Percentiles rank a stretch among this genome's conserved stretches.
Conservation (phyloP, 83 land plant genomes). For the Larix sibirica region DNA sequence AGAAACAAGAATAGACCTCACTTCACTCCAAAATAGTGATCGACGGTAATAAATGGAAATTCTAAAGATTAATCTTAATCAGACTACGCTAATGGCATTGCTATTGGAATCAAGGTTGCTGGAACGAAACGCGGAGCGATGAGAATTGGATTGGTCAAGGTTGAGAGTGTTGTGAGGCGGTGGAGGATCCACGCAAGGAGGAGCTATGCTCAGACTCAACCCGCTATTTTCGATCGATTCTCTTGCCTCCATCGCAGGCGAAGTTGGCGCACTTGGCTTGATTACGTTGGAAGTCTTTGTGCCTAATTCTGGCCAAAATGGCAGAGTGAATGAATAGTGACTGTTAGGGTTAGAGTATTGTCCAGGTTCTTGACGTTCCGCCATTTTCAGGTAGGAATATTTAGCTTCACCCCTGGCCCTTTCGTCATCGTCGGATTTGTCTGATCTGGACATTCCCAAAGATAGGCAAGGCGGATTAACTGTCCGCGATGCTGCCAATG, state of each 20-base stretch:
- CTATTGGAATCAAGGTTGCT: neutral
- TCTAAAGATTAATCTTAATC: neutral
- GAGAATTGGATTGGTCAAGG: neutral
- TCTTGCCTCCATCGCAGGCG: neutral
- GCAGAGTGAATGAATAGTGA: neutral
- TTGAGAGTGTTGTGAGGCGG: no score
- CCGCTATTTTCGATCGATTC: neutral
- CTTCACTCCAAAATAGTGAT: no score
- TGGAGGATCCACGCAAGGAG: constrained; percentile 5
- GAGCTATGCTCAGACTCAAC: constrained; percentile 12
- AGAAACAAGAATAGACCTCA: neutral
- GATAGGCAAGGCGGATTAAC: neutral
- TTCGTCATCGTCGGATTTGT: neutral
- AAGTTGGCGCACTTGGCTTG: neutral
- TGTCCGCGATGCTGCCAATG: neutral
- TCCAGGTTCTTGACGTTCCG: neutral
- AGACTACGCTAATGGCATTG: constrained; percentile 3
- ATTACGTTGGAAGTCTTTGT: neutral
- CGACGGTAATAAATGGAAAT: no score
- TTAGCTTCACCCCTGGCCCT: neutral
- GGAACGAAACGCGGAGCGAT: neutral
- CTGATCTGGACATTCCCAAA: neutral
- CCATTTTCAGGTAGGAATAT: neutral
- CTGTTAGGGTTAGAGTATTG: neutral
- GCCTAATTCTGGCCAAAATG: constrained; percentile 1